Percentiles rank a stretch among this genome's conserved stretches.
Conservation (phyloP, 257 asterid species). For the Dorcoceras hygrometricum region DNA sequence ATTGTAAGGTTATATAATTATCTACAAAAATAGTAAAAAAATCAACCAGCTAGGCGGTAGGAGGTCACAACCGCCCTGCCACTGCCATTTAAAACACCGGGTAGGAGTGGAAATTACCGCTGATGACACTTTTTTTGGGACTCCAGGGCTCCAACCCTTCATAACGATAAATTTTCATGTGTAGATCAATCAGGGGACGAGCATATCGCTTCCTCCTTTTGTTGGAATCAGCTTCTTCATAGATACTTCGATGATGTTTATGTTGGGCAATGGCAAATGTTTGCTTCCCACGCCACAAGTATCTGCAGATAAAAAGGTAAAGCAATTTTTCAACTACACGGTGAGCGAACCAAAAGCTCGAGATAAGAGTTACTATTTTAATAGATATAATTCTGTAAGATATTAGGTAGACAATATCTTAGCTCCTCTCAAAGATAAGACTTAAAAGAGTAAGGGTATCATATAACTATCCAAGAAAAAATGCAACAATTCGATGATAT, state of each 20-base stretch:
- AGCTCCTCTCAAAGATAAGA: too few relatives aligned
- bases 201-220: slow-evolving; percentile 96
- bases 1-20: too few relatives aligned
- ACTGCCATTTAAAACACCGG: too few relatives aligned
- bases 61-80: too few relatives aligned
- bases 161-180: slow-evolving; percentile 71
- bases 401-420: background rate
- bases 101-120: too few relatives aligned
- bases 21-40: background rate
- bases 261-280: slow-evolving; percentile 96
- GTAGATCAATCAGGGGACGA: slow-evolving; percentile 90
- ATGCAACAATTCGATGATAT: background rate
- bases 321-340: background rate
- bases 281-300: slow-evolving; percentile 87
- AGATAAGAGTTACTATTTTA: too few relatives aligned
- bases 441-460: too few relatives aligned
- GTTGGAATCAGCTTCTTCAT: slow-evolving; percentile 91
- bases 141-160: slow-evolving; percentile 94
- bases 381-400: too few relatives aligned
- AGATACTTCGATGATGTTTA: slow-evolving; percentile 72
- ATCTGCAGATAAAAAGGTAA: slow-evolving; percentile 40
- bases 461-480: too few relatives aligned
- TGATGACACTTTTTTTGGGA: slow-evolving; percentile 50
- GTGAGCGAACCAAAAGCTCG: too few relatives aligned
- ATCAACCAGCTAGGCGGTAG: too few relatives aligned